Base-by-base conservation (phyloP, 1,284 basidiomycete species). In the Volvariella volvacea region DNA sequence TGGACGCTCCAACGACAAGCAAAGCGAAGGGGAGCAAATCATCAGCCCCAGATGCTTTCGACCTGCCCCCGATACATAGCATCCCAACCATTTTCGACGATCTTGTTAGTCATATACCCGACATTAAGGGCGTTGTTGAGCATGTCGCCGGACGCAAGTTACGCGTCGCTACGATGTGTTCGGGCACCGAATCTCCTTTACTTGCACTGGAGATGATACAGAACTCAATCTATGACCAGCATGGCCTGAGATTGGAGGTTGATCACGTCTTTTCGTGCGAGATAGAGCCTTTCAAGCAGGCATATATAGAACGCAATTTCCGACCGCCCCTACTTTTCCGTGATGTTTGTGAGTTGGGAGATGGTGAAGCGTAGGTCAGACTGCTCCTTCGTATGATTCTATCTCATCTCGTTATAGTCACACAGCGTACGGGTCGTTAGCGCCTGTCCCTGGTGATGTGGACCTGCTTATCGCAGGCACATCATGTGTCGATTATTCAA, bases 221-320 rank as follows among this genome's bases (percentile, higher is more conserved):
- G 58, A 81, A 76, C 58, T 74, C 84, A 2, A 79, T 95, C 48
- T 65, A 79, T 40, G 78, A 82, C n/a, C 80, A 85, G 49, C 79
- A 81, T 54, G 76, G 69, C 1, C 57, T 86, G 34, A 68, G 76
- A 1, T 67, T 96, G 41, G 75, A 84, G 28, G 71, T 93, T 49
- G 84, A 95, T 55, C 94, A 97, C 63, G 91, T 96, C 43, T 97
- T 97, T 64, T 96, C 93, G 0, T 96, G 93, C 65, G 93, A 97
- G 66, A 96, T 97, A 50, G 94, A 96, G 60, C 93, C 94, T 1
- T 97, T 94, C 76, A 97, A 97, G 64, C 93, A 97, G 62, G 93
- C 93, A 0, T 97, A 97, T 62, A 97, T 97, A 50, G 94, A 97
- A 62, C 78, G 94, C 20, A 97, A 97, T 63, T 97, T 97, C 60